Evolutionary conservation across 306 rosid genomes (phyloP).

Genomic region (Quercus alba): DNA sequence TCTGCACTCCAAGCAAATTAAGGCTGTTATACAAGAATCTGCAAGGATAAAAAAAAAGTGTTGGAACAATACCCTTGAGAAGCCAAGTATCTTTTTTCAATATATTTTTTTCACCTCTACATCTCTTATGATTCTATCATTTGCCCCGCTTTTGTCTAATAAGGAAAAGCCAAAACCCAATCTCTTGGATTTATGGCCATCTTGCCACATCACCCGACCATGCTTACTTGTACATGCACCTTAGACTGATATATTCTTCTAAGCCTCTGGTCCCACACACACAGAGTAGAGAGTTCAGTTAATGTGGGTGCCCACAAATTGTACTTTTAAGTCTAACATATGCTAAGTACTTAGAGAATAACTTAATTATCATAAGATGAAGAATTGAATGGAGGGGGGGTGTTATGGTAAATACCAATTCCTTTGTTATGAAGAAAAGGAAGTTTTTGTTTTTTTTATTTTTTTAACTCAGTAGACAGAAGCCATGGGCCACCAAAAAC

Average conservation of each 20-base stretch:
- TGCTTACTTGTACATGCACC: slow-evolving; percentile 17
- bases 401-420: slow-evolving; percentile 41
- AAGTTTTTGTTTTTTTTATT: slow-evolving; percentile 28
- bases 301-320: not conserved
- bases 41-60: slow-evolving; percentile 65
- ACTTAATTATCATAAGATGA: not conserved
- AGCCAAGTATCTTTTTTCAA: slow-evolving; percentile 71
- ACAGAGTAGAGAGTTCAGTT: slow-evolving; percentile 5
- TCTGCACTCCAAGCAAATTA: slow-evolving; percentile 54
- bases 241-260: slow-evolving; percentile 15
- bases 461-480: slow-evolving; percentile 31
- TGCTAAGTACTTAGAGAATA: not conserved
- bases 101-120: slow-evolving; percentile 25
- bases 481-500: slow-evolving; percentile 32
- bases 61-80: slow-evolving; percentile 72
- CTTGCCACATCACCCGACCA: slow-evolving; percentile 42
- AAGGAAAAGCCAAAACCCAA: slow-evolving; percentile 35
- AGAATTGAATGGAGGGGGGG: slow-evolving; percentile 11
- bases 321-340: not conserved
- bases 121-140: slow-evolving; percentile 38
- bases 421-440: slow-evolving; percentile 73
- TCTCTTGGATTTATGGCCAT: slow-evolving; percentile 31
- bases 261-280: not conserved
- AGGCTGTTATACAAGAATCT: slow-evolving; percentile 92
- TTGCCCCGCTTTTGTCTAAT: slow-evolving; percentile 47